Evolutionary conservation across 2,329 filamentous ascomycete genomes (phyloP), one percentile per base, ranked within the genome.

Genomic region (Diaporthe eres): DNA sequence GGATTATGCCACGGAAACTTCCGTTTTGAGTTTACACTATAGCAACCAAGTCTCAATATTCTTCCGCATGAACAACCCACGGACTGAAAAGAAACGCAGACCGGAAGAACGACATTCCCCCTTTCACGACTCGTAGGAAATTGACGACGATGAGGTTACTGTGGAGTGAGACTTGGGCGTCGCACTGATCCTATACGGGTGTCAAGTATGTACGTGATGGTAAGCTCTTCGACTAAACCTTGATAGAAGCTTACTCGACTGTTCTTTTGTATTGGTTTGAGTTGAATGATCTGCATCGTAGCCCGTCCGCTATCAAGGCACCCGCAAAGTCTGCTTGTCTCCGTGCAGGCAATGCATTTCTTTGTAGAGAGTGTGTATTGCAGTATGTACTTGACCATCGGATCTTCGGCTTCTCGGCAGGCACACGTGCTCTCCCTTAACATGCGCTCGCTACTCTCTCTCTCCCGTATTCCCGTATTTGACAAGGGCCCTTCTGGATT

Each of bases 171-270:
- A 25, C 49, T 70, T 53, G 49, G 2, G 49, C 34, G 22, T 39
- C 34, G 65, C 65, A 67, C 31, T 49, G 61, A 49, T 67, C 19
- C 44, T 49, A 67, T 37, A 37, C 6, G 19, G 61, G 10, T 37
- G 47, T 68, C 31, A 68, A 68, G 31, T 51, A 17, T 53, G 31
- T 37, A 55, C 22, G 31, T 9, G 34, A 4, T 39, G n/a, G 31
- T 42, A 70, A 55, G 49, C 65, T 70, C 49, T 17, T 70, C n/a
- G 19, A n/a, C n/a, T 28, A 68, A 70, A 70, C 49, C 65, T 70
- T 70, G 49, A 15, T 55, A 42, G 34, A 55, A 51, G 31, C 65
- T 53, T 53, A 68, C 65, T 53, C 22, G n/a, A 13, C 22, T 53
- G 9, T 42, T 31, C 22, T 42, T 42, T 2, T 22, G 9, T 42